Base-by-base conservation (phyloP, 1,139 yeast species). In the Meyerozyma elateridarum region DNA sequence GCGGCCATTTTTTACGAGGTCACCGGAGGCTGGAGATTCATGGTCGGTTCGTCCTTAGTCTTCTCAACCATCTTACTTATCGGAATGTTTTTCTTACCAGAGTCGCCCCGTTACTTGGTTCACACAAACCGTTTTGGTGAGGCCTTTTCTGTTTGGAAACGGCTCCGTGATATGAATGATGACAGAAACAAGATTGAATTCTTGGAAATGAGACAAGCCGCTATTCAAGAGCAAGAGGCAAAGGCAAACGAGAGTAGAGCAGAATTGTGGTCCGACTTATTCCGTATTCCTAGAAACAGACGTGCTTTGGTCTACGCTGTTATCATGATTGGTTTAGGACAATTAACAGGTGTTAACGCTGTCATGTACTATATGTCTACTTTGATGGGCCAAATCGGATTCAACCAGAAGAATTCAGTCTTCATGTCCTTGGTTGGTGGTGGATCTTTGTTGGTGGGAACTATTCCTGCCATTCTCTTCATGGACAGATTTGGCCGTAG, bases 401-500 rank as follows among this genome's bases (percentile, higher is more conserved):
- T 72, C 47, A 34, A 46, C 32, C 46, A 49, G 8, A 69, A 69
- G 42, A 53, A 61, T 35, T 52, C 75, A 13, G 76, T 72, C 6
- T 70, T 70, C 45, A 71, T 72, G 76, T 71, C 77, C 6, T 59
- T 72, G 49, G 82, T 76, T 13, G 81, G 82, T 34, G 82, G 82
- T 45, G 82, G 79, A 15, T 61, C 82, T 2, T 56, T 77, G 33
- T 50, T 76, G 36, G 28, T 77, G 13, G 82, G 82, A 45, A 70
- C 81, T 6, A 74, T 76, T 41, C 83, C 83, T 6, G 82, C 79
- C 8, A 69, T 75, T 34, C 46, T 74, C 36, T 74, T 57, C 54
- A 76, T 76, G 80, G 82, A 76, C 52, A 56, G 59, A 34, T 70
- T 73, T 43, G 83, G 83, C 11, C 67, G 84, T 48, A 41, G 52